Conservation (phyloP, 192 early-diverging fungal species). For the Entomortierella chlamydospora region DNA sequence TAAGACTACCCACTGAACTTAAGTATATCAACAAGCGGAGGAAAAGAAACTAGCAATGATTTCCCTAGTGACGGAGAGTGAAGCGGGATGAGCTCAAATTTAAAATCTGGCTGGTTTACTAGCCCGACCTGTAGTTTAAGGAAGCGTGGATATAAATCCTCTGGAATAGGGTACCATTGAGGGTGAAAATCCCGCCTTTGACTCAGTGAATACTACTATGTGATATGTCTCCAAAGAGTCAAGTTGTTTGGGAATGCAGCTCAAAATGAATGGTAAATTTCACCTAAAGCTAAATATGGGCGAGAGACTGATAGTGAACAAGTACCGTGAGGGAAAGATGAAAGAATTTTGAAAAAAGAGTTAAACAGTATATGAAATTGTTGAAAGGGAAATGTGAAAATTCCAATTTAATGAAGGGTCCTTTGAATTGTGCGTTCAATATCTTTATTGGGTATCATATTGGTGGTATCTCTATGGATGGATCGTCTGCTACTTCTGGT, state of each 20-base stretch:
- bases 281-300: slow-evolving; percentile 86
- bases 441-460: too few relatives aligned
- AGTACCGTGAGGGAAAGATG: slow-evolving; percentile 91
- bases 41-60: slow-evolving; percentile 86
- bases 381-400: slow-evolving; percentile 83
- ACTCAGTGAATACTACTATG: slow-evolving; percentile 46
- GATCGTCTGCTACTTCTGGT: too few relatives aligned
- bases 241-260: slow-evolving; percentile 82
- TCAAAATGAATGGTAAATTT: slow-evolving; percentile 82
- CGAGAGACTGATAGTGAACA: slow-evolving; percentile 90
- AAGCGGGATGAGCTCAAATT: slow-evolving; percentile 80
- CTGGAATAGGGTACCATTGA: slow-evolving; percentile 78
- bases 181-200: slow-evolving; percentile 79
- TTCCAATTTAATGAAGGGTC: too few relatives aligned
- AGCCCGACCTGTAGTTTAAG: slow-evolving; percentile 71
- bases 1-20: slow-evolving; percentile 80
- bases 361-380: slow-evolving; percentile 87
- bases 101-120: slow-evolving; percentile 65
- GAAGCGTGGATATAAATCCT: slow-evolving; percentile 67
- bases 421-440: too few relatives aligned
- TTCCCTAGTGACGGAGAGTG: slow-evolving; percentile 82
- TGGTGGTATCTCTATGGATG: too few relatives aligned
- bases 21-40: slow-evolving; percentile 87
- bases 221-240: slow-evolving; percentile 74
- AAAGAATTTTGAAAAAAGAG: slow-evolving; percentile 88